A percentile compares a stretch with the other conserved stretches of the same genome.
These are phyloP conservation scores for Skeletonema costatum DNA, from an alignment of 108 stramenopile species.

Conservation along the genomic window DNA sequence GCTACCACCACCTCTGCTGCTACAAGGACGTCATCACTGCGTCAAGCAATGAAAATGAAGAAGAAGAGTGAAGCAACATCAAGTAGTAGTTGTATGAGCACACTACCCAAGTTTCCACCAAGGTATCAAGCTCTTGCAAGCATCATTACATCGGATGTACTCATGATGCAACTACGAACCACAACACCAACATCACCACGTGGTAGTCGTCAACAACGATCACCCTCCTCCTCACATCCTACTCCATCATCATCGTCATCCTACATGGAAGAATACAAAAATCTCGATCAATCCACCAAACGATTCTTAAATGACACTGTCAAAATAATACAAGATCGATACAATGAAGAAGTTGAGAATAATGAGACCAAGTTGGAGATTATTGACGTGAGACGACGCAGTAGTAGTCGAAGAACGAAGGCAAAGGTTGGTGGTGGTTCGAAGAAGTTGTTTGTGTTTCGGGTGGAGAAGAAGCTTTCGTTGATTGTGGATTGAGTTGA, in stretches of 20 bases:
- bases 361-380: no score
- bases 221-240: no score
- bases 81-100: neutral
- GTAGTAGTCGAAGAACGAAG: no score
- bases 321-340: neutral
- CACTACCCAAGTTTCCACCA: neutral
- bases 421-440: no score
- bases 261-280: neutral
- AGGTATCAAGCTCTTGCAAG: neutral
- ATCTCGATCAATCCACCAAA: neutral
- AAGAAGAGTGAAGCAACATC: neutral
- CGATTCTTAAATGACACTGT: neutral
- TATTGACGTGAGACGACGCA: no score
- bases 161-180: neutral
- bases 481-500: neutral
- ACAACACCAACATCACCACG: neutral
- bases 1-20: neutral
- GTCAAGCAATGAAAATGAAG: neutral
- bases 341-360: no score
- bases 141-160: neutral
- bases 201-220: neutral
- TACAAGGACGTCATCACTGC: neutral
- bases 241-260: no score
- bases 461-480: neutral
- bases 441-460: neutral